A percentile compares a stretch with the other conserved stretches of the same genome.
Conservation (phyloP, 1,284 basidiomycete genomes). For the Moesziomyces globuligerus region DNA sequence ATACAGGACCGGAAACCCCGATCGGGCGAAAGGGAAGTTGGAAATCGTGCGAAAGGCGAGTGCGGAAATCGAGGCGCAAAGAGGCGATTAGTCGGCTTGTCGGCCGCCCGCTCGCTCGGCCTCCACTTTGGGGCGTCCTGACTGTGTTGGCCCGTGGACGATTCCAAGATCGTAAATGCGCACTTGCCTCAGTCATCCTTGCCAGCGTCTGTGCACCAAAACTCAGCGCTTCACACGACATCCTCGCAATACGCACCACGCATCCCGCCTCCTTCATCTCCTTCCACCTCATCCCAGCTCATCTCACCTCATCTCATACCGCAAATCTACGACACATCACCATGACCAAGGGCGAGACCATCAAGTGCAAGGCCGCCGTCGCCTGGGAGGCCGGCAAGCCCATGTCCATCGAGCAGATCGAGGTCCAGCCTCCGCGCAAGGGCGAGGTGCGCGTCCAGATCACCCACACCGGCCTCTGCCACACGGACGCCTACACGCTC, state of each 20-base stretch:
- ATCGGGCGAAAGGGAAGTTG: neutral
- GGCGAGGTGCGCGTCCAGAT: conserved; percentile 94
- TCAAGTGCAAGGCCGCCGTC: conserved; percentile 77
- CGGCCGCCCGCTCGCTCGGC: too few relatives aligned
- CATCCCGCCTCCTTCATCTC: neutral
- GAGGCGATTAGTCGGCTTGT: too few relatives aligned
- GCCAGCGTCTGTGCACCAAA: neutral
- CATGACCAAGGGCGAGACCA: conserved; percentile 56
- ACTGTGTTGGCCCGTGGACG: too few relatives aligned
- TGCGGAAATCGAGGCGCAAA: conserved; percentile 21
- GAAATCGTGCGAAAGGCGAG: conserved; percentile 12
- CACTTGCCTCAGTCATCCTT: too few relatives aligned
- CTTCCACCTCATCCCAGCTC: neutral
- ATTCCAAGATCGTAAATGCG: too few relatives aligned
- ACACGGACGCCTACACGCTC: conserved; percentile 96
- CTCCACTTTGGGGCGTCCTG: conserved; percentile 17
- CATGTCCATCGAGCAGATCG: conserved; percentile 87
- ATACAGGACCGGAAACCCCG: too few relatives aligned
- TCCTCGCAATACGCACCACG: conserved; percentile 12
- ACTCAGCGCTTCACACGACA: conserved; percentile 23
- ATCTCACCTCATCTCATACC: neutral
- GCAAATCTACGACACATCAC: neutral
- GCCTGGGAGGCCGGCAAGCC: conserved; percentile 94
- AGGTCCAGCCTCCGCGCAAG: conserved; percentile 88
- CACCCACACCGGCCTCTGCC: conserved; percentile 93